Evolutionary conservation across 345 rosid genomes (phyloP).

Genomic region (Gossypium bickii): DNA sequence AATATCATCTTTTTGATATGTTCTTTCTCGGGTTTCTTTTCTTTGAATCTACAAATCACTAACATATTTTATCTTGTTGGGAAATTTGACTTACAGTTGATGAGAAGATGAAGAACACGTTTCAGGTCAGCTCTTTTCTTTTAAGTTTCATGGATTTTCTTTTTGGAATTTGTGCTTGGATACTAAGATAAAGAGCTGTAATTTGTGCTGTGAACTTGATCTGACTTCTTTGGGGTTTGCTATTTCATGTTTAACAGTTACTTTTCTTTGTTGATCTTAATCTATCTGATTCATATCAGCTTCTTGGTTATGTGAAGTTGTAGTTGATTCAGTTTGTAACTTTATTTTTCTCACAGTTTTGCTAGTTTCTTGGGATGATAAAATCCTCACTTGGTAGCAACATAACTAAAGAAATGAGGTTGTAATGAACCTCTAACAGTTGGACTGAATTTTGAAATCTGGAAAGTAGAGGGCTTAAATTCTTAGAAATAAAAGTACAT

Average conservation of each 20-base stretch:
- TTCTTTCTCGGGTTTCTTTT: constrained; percentile 16
- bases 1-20: no score
- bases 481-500: no score
- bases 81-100: constrained; percentile 45
- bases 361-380: background rate
- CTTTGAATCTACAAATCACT: constrained; percentile 23
- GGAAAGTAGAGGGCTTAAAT: no score
- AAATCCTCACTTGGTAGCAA: no score
- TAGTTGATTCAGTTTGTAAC: constrained; percentile 3
- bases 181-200: background rate
- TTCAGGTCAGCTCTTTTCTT: constrained; percentile 47
- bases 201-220: constrained; percentile 18
- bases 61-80: background rate
- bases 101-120: constrained; percentile 55
- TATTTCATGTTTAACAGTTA: background rate
- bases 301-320: background rate
- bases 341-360: background rate
- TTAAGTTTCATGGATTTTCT: constrained; percentile 22
- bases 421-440: no score
- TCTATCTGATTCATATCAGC: constrained; percentile 6
- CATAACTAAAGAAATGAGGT: no score
- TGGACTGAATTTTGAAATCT: no score
- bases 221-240: constrained; percentile 10
- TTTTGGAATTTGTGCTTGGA: constrained; percentile 4
- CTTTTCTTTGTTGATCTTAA: constrained; percentile 19